Percentiles rank a stretch among this genome's conserved stretches.
phyloP scores from a whole-genome alignment of 2,329 filamentous ascomycete genomes.

The Aspergillus sclerotialis region DNA sequence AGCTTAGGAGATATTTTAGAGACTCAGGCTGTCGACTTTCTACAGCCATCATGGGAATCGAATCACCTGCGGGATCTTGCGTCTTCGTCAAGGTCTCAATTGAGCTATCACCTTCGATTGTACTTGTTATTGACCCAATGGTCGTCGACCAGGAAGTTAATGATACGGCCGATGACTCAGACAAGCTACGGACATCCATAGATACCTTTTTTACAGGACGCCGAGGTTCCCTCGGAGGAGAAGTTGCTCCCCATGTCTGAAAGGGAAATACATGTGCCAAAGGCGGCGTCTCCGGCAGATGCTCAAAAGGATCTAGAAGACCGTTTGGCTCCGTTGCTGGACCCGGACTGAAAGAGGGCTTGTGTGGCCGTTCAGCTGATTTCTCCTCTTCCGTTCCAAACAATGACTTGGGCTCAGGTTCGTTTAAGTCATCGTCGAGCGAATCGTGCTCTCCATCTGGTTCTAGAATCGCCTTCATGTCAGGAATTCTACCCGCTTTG shows the following conservation, averaged over 20 bases:
- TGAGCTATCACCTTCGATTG: slow-evolving; percentile 77
- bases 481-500: slow-evolving; percentile 66
- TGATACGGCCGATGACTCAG: slow-evolving; percentile 76
- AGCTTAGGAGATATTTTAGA: slow-evolving; percentile 71
- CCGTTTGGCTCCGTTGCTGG: slow-evolving; percentile 12
- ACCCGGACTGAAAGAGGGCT: slow-evolving; percentile 16
- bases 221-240: slow-evolving; percentile 34
- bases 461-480: slow-evolving; percentile 73
- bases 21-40: slow-evolving; percentile 64
- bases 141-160: slow-evolving; percentile 74
- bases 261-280: slow-evolving; percentile 90
- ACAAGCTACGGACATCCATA: slow-evolving; percentile 83
- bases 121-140: slow-evolving; percentile 64
- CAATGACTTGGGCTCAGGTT: slow-evolving; percentile 26
- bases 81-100: slow-evolving; percentile 56
- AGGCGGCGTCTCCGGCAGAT: slow-evolving; percentile 22
- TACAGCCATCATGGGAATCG: slow-evolving; percentile 79
- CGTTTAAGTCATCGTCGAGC: slow-evolving; percentile 29
- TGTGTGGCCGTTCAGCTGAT: slow-evolving; percentile 13
- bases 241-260: slow-evolving; percentile 52
- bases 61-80: slow-evolving; percentile 66
- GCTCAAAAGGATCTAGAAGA: slow-evolving; percentile 9
- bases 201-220: slow-evolving; percentile 71
- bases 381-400: slow-evolving; percentile 30
- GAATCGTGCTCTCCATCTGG: slow-evolving; percentile 48